Conservation (phyloP, 495 filamentous ascomycete genomes). For the Penicillium malachiteum region DNA sequence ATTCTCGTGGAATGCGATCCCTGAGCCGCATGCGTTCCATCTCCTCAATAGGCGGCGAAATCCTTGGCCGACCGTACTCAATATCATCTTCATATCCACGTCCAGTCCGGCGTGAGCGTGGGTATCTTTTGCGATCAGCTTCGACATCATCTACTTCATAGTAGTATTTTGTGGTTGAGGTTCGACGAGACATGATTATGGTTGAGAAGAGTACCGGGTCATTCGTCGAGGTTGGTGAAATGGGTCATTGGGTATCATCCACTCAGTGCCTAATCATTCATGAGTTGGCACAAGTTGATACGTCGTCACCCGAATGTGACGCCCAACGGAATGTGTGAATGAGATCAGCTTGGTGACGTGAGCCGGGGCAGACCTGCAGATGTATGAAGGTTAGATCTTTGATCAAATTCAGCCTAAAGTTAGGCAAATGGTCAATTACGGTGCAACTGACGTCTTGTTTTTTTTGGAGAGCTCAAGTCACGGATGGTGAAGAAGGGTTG, state of each 20-base stretch:
- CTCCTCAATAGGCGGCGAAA: constrained; percentile 29
- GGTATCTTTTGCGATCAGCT: constrained; percentile 23
- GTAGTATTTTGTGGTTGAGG: constrained; percentile 30
- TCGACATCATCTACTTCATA: constrained; percentile 33
- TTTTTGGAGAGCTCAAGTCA: no score
- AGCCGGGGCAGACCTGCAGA: no score
- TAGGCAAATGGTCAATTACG: no score
- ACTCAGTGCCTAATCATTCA: no score
- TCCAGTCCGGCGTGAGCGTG: constrained; percentile 19
- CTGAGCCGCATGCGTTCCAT: constrained; percentile 33
- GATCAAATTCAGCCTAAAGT: no score
- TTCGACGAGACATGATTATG: constrained; percentile 36
- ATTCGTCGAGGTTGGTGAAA: background rate
- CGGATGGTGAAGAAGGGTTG: no score
- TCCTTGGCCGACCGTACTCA: constrained; percentile 24
- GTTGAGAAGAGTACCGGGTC: background rate
- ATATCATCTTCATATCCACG: constrained; percentile 24
- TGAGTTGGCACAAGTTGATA: no score
- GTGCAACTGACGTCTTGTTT: no score
- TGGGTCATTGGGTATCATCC: background rate
- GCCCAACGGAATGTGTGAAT: no score
- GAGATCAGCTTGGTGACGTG: no score
- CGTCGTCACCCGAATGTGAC: no score
- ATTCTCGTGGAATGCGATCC: constrained; percentile 28
- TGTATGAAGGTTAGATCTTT: no score